Percentiles rank a stretch among this genome's conserved stretches.
Conservation (phyloP, 73 alveolate genomes). For the Paramecium biaurelia region DNA sequence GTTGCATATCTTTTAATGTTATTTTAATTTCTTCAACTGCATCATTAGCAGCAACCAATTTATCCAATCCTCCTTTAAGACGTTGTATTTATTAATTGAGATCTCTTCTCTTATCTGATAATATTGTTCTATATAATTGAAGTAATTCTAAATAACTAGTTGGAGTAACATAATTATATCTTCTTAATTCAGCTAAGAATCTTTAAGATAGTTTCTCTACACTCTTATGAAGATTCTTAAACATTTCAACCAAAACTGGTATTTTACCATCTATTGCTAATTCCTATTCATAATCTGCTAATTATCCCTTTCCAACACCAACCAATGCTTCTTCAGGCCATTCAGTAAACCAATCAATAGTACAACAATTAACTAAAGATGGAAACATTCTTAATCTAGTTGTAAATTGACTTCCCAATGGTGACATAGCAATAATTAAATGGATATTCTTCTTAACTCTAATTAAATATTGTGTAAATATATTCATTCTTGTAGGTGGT, state of each 20-base stretch:
- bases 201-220: conserved; percentile 77
- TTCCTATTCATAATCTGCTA: conserved; percentile 72
- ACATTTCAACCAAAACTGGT: conserved; percentile 73
- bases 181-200: conserved; percentile 83
- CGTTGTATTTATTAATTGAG: conserved; percentile 75
- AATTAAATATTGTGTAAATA: conserved; percentile 70
- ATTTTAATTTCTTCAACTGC: conserved; percentile 88
- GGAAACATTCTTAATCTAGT: conserved; percentile 98
- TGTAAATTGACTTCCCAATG: conserved; percentile 94
- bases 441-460: conserved; percentile 95
- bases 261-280: conserved; percentile 70
- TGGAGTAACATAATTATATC: conserved; percentile 91
- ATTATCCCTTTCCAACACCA: conserved; percentile 83
- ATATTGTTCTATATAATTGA: conserved; percentile 75
- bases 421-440: conserved; percentile 93
- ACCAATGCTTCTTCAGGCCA: conserved; percentile 92
- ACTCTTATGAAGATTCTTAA: conserved; percentile 74
- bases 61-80: conserved; percentile 89
- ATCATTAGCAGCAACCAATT: conserved; percentile 85
- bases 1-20: conserved; percentile 82
- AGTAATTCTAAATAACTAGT: conserved; percentile 88
- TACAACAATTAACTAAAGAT: conserved; percentile 95
- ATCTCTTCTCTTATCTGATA: conserved; percentile 79
- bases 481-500: conserved; percentile 60
- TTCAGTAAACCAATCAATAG: conserved; percentile 98